These are phyloP conservation scores for Lactarius sanguifluus DNA, from an alignment of 768 basidiomycete genomes.

Conservation along the genomic window DNA sequence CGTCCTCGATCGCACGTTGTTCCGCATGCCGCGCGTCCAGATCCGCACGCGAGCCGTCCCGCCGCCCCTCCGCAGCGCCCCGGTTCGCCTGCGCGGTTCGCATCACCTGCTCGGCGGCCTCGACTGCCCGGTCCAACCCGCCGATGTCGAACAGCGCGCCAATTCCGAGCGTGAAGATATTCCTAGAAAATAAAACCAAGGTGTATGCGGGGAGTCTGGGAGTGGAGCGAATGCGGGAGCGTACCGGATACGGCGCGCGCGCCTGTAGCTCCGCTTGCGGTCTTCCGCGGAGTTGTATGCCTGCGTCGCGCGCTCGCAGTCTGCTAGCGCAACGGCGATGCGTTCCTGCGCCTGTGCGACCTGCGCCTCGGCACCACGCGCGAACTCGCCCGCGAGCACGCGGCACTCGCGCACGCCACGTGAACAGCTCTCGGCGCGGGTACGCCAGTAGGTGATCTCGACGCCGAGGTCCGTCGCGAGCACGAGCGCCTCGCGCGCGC, in stretches of 20 bases:
- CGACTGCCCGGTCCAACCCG: background rate
- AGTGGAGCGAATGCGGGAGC: too few species aligned
- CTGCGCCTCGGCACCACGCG: background rate
- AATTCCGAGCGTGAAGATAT: constrained; percentile 1
- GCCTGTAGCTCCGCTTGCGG: background rate
- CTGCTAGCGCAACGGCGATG: background rate
- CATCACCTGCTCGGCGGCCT: background rate
- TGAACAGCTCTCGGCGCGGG: background rate
- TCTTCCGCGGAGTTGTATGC: background rate
- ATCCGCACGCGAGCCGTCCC: background rate
- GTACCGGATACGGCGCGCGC: background rate
- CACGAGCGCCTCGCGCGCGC: background rate
- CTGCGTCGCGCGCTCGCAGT: background rate
- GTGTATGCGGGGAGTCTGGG: background rate
- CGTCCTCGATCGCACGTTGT: constrained; percentile 4
- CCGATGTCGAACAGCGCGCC: background rate
- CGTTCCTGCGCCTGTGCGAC: background rate
- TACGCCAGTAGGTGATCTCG: constrained; percentile 6
- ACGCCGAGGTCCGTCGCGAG: constrained; percentile 1
- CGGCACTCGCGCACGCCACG: background rate
- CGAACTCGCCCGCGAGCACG: background rate
- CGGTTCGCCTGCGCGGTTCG: background rate
- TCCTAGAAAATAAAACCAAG: background rate
- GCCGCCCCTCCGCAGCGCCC: background rate
- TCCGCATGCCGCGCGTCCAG: background rate